Conservation (phyloP, 345 rosid genomes). For the Nephelium lappaceum region DNA sequence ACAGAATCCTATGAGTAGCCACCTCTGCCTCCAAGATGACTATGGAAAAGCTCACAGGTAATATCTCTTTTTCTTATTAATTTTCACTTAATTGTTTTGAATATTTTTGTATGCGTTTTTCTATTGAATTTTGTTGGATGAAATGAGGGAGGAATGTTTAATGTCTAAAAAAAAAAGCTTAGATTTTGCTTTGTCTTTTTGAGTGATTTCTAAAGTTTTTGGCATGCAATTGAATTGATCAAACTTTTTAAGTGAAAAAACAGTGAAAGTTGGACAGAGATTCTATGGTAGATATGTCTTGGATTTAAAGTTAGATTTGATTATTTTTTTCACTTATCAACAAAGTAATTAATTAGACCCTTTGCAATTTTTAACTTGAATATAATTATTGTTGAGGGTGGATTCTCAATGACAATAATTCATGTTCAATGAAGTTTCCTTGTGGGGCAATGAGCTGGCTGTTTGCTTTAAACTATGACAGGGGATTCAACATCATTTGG, state of each 20-base stretch:
- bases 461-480: neutral
- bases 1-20: slow-evolving; percentile 82
- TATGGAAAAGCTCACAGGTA: slow-evolving; percentile 74
- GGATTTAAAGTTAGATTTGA: neutral
- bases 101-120: no score
- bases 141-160: neutral
- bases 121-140: neutral
- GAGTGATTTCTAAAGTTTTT: neutral
- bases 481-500: neutral
- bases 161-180: neutral
- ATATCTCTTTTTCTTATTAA: neutral
- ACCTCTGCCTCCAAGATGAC: slow-evolving; percentile 69
- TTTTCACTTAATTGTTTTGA: neutral
- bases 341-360: neutral
- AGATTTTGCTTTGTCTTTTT: slow-evolving; percentile 3
- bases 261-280: neutral
- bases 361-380: neutral
- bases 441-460: neutral
- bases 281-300: neutral
- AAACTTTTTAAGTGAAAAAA: neutral
- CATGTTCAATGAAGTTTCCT: neutral
- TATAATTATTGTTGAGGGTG: neutral
- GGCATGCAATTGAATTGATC: slow-evolving; percentile 1
- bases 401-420: neutral
- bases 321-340: neutral